Evolutionary conservation across 306 rosid species (phyloP), one percentile per base, ranked within the genome.

Genomic region (Pterocarpus santalinus): DNA sequence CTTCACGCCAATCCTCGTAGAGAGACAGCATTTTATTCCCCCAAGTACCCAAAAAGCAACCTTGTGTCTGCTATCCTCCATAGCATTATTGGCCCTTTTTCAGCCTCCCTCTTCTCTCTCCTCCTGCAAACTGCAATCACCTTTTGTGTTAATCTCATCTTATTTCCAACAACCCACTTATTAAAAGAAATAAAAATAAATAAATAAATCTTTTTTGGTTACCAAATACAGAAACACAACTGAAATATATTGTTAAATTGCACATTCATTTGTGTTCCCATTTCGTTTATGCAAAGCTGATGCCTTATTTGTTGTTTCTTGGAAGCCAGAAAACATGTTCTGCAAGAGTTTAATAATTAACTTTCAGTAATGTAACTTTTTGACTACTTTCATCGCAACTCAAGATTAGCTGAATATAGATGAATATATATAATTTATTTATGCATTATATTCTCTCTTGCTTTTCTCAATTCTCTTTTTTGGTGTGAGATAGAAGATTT

Each of bases 1-100:
- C 88, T 82, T 63, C 92, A 90, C 89, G 90, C 93, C 92, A 91
- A 92, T 91, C 91, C 97, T 91, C 84, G 89, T 83, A 80, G 97
- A 91, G 97, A 86, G 94, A 94, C 97, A 89, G 86, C 97, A 91
- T 90, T 90, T 95, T 90, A 92, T 95, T 93, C 97, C 89, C 28
- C 89, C 91, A 89, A 90, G 97, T 91, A 90, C 95, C 91, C 94
- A 87, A 95, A 92, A 95, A 89, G 95, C 92, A 95, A 85, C 74
- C 56, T 88, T 85, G 85, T 92, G 97, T 95, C 98, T 91, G 90
- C 94, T 90, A 90, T 91, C 91, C 86, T 88, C 46, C 89, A 57
- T 39, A 72, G 92, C 92, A 91, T 95, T 90, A 90, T 90, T 89
- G 90, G 71, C 73, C 63, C 86, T 83, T 81, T 85, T 69, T 86